Conservation (phyloP, 352 stramenopile species). For the Globisporangium emineosum region DNA sequence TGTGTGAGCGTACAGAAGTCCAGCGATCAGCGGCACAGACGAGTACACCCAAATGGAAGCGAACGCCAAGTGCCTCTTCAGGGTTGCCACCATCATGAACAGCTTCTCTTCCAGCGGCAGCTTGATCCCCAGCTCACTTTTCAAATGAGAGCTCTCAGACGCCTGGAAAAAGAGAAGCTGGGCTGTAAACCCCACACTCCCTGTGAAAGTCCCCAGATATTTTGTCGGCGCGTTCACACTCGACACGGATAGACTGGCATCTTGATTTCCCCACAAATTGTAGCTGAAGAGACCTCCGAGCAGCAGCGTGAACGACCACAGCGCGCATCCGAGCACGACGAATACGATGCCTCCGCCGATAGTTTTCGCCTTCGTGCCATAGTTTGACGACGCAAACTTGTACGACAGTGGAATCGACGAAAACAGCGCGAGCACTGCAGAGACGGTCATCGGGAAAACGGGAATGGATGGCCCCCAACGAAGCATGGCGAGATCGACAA, state of each 20-base stretch:
- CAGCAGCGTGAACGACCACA: slow-evolving; percentile 61
- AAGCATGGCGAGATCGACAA: slow-evolving; percentile 47
- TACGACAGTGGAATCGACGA: slow-evolving; percentile 51
- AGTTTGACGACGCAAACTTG: slow-evolving; percentile 31
- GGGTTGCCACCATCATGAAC: slow-evolving; percentile 1
- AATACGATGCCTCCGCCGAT: slow-evolving; percentile 50
- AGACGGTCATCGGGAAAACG: slow-evolving; percentile 43
- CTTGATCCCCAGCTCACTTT: background rate
- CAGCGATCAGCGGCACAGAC: slow-evolving; percentile 9
- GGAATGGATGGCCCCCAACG: slow-evolving; percentile 41
- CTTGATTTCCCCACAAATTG: slow-evolving; percentile 37
- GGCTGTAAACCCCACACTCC: slow-evolving; percentile 40
- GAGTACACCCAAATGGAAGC: slow-evolving; percentile 23
- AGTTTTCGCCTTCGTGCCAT: slow-evolving; percentile 27
- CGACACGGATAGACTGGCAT: background rate
- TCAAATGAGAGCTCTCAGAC: slow-evolving; percentile 16
- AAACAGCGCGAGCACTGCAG: slow-evolving; percentile 45
- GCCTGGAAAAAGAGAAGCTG: slow-evolving; percentile 48
- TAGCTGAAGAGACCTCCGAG: slow-evolving; percentile 44
- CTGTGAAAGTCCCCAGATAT: slow-evolving; percentile 51
- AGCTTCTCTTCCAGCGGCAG: slow-evolving; percentile 11
- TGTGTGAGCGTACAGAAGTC: slow-evolving; percentile 26
- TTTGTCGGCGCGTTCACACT: slow-evolving; percentile 18
- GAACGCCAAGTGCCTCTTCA: slow-evolving; percentile 14
- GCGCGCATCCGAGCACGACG: slow-evolving; percentile 41